Percentiles rank a stretch among this genome's conserved stretches.
These are phyloP conservation scores for Gynochthodes officinalis DNA, from an alignment of 257 asterid species.

Conservation along the genomic window DNA sequence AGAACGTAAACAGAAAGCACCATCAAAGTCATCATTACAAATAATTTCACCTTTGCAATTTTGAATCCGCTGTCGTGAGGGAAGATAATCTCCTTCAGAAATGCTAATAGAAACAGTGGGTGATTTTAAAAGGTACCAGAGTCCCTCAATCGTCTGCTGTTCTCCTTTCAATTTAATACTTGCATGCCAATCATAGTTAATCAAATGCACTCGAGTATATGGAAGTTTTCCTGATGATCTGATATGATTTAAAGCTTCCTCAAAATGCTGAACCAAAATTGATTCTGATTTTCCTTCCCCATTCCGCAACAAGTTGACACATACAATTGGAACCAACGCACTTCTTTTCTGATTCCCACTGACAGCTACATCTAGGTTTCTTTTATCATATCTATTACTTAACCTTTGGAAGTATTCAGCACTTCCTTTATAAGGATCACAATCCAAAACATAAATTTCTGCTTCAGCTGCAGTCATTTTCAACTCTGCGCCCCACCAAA, in stretches of 20 bases:
- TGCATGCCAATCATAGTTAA: slow-evolving; percentile 99
- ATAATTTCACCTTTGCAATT: slow-evolving; percentile 93
- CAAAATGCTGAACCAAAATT: slow-evolving; percentile 89
- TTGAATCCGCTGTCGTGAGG: slow-evolving; percentile 69
- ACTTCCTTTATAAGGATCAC: slow-evolving; percentile 92
- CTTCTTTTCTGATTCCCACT: slow-evolving; percentile 65
- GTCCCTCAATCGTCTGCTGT: slow-evolving; percentile 95
- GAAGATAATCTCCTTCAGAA: slow-evolving; percentile 92
- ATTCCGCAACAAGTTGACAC: slow-evolving; percentile 83
- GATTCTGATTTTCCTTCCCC: slow-evolving; percentile 96
- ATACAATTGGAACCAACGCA: slow-evolving; percentile 87
- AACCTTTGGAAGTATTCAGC: slow-evolving; percentile 85
- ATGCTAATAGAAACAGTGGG: slow-evolving; percentile 80
- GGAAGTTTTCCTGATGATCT: slow-evolving; percentile 82
- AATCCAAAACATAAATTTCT: slow-evolving; percentile 86
- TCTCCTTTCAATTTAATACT: slow-evolving; percentile 91
- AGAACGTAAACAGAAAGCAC: slow-evolving; percentile 94
- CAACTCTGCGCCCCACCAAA: slow-evolving; percentile 99
- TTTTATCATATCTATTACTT: slow-evolving; percentile 81
- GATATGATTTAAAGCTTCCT: slow-evolving; percentile 74
- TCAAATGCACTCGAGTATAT: slow-evolving; percentile 72
- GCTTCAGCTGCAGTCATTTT: slow-evolving; percentile 99
- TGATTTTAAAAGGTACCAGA: slow-evolving; percentile 94
- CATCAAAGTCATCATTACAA: slow-evolving; percentile 69
- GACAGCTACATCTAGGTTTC: slow-evolving; percentile 60